Evolutionary conservation across 768 basidiomycete species (phyloP).

Genomic region (Xerocomus spinulosus): DNA sequence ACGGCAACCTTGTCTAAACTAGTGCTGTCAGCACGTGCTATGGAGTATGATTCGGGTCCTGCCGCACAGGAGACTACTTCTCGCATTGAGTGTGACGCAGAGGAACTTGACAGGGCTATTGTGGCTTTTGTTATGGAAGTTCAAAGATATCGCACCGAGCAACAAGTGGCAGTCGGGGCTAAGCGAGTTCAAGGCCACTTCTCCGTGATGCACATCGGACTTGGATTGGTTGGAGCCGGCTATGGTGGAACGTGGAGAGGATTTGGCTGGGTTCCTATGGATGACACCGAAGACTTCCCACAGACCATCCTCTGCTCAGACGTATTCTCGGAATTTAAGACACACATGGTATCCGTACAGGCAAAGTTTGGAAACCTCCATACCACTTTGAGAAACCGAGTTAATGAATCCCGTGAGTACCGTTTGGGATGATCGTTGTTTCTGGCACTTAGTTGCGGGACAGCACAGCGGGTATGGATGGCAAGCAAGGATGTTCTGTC

Average conservation of each 20-base stretch:
- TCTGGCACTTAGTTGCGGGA: slow-evolving; percentile 4
- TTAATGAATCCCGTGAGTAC: slow-evolving; percentile 24
- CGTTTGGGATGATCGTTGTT: not conserved
- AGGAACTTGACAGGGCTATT: slow-evolving; percentile 70
- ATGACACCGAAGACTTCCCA: slow-evolving; percentile 45
- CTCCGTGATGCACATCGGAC: slow-evolving; percentile 58
- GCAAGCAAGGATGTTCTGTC: slow-evolving; percentile 50
- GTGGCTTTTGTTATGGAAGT: slow-evolving; percentile 65
- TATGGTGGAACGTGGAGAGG: slow-evolving; percentile 76
- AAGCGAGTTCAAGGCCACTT: slow-evolving; percentile 64
- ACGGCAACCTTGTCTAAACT: slow-evolving; percentile 87
- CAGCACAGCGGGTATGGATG: slow-evolving; percentile 28
- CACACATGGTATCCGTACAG: slow-evolving; percentile 46
- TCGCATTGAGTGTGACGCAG: slow-evolving; percentile 71
- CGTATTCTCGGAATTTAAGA: slow-evolving; percentile 50
- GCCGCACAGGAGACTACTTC: slow-evolving; percentile 57
- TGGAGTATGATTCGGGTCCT: slow-evolving; percentile 73
- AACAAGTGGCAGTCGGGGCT: slow-evolving; percentile 23
- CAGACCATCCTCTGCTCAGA: slow-evolving; percentile 46
- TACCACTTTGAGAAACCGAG: slow-evolving; percentile 19
- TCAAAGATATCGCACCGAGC: slow-evolving; percentile 47
- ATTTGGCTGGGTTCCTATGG: slow-evolving; percentile 70
- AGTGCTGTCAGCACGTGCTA: slow-evolving; percentile 85
- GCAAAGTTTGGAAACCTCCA: slow-evolving; percentile 40
- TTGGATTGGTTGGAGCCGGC: slow-evolving; percentile 79